Conservation (phyloP, 176 grass and related monocot species). For the Panicum miliaceum region DNA sequence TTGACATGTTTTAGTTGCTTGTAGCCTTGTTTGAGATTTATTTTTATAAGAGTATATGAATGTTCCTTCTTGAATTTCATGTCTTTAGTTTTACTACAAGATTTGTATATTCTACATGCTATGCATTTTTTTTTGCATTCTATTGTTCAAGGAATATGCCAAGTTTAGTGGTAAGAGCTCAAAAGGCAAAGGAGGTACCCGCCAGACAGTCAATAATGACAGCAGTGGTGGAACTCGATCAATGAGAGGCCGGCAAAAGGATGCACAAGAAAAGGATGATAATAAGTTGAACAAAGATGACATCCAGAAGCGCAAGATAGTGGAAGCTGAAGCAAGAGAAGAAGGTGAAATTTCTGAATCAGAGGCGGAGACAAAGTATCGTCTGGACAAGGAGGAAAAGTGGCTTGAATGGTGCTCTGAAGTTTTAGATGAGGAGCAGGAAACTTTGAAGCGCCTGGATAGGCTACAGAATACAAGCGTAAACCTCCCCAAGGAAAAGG, state of each 20-base stretch:
- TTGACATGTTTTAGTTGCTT: slow-evolving; percentile 30
- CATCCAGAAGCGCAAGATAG: slow-evolving; percentile 64
- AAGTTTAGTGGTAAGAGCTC: slow-evolving; percentile 68
- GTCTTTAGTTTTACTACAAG: not conserved
- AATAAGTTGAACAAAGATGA: slow-evolving; percentile 62
- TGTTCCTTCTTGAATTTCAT: slow-evolving; percentile 27
- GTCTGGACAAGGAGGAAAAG: slow-evolving; percentile 91
- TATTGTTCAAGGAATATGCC: slow-evolving; percentile 83
- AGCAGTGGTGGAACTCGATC: slow-evolving; percentile 53
- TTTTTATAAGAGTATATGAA: not conserved
- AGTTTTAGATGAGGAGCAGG: slow-evolving; percentile 88
- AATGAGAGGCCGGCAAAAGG: slow-evolving; percentile 61
- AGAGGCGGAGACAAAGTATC: slow-evolving; percentile 77
- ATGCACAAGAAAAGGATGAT: slow-evolving; percentile 60
- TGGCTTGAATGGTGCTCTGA: slow-evolving; percentile 99
- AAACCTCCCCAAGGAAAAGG: slow-evolving; percentile 98
- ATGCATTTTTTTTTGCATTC: slow-evolving; percentile 22
- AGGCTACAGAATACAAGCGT: slow-evolving; percentile 95
- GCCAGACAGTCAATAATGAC: slow-evolving; percentile 60
- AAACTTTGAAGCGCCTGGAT: slow-evolving; percentile 86
- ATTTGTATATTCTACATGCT: not conserved
- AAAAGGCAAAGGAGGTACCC: slow-evolving; percentile 64
- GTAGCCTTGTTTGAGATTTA: not conserved
- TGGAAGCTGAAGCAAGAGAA: slow-evolving; percentile 90
- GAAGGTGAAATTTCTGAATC: slow-evolving; percentile 99